Evolutionary conservation across 2,329 filamentous ascomycete genomes (phyloP), one percentile per base, ranked within the genome.

Genomic region (Plenodomus biglobosus): DNA sequence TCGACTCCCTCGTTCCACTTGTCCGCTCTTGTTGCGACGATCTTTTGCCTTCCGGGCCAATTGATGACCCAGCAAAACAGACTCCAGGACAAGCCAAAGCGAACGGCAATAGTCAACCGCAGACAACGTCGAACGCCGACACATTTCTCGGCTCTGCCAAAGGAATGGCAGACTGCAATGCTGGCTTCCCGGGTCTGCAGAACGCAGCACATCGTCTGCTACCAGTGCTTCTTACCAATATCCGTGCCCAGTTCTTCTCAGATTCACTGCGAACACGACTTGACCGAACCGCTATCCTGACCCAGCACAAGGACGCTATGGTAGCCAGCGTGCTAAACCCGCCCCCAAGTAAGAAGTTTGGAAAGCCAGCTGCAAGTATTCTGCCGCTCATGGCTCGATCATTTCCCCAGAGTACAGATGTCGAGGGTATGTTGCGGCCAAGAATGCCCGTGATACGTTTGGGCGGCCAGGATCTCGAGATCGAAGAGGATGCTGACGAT

Each of bases 321-420:
- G 65, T 94, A 10, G 84, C 90, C 5, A 92, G 90, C 68, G 85
- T 95, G 11, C 76, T 96, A 50, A 90, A 94, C 69, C 89, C 90
- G 0, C 85, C 70, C 75, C 84, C 53, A 77, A 85, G 63, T 76
- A 82, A 62, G 79, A 85, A 65, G 81, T 85, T 36, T 77, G 83
- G 55, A 10, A 76, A 74, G 34, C 80, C 83, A 42, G 82, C 85
- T 51, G 79, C 87, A 21, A 94, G 86, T 68, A 86, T 96, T 40
- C 73, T 96, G 40, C 92, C 92, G 0, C 88, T 95, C 61, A 75
- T 96, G 20, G 82, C 84, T 7, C 80, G 85, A 45, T 80, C 82
- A 42, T 88, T 85, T 61, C 78, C 84, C 0, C 69, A 79, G 10
- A 81, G 86, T 41, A 76, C 82, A 47, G 81, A 80, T 15, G 82